These are phyloP conservation scores for Xylogone sp. DNA, from an alignment of 2,329 filamentous ascomycete genomes.

Conservation along the genomic window DNA sequence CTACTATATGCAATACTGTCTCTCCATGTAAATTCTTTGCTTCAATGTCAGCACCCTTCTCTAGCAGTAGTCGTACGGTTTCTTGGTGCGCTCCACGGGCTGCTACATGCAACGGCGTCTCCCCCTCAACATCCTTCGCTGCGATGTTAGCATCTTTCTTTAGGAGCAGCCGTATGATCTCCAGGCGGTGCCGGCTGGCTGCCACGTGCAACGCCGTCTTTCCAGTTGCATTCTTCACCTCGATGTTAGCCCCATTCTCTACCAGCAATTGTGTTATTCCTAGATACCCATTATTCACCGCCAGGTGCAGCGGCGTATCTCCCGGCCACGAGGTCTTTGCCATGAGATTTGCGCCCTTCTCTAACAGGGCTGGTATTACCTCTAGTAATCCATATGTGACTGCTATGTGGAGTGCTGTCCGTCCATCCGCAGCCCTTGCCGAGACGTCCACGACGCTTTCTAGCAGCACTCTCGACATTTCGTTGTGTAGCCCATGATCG, in stretches of 20 bases:
- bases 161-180: slow-evolving; percentile 4
- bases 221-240: slow-evolving; percentile 8
- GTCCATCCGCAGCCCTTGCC: neutral
- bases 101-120: neutral
- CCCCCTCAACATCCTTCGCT: slow-evolving; percentile 21
- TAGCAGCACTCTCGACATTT: neutral
- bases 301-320: neutral
- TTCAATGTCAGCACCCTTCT: neutral
- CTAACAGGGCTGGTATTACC: neutral
- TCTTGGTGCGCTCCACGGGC: slow-evolving; percentile 2
- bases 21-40: slow-evolving; percentile 6
- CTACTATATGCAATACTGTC: slow-evolving; percentile 15
- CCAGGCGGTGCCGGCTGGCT: neutral
- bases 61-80: slow-evolving; percentile 17
- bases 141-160: slow-evolving; percentile 6
- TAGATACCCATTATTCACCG: neutral
- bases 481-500: neutral
- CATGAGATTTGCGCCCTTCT: neutral
- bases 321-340: neutral
- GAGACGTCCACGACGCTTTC: neutral
- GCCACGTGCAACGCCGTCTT: slow-evolving; percentile 12
- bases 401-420: neutral
- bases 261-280: slow-evolving; percentile 1
- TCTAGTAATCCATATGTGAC: neutral
- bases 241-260: slow-evolving; percentile 9